These are phyloP conservation scores for Aspergillus spinulosporus DNA, from an alignment of 2,329 filamentous ascomycete genomes.

Conservation along the genomic window DNA sequence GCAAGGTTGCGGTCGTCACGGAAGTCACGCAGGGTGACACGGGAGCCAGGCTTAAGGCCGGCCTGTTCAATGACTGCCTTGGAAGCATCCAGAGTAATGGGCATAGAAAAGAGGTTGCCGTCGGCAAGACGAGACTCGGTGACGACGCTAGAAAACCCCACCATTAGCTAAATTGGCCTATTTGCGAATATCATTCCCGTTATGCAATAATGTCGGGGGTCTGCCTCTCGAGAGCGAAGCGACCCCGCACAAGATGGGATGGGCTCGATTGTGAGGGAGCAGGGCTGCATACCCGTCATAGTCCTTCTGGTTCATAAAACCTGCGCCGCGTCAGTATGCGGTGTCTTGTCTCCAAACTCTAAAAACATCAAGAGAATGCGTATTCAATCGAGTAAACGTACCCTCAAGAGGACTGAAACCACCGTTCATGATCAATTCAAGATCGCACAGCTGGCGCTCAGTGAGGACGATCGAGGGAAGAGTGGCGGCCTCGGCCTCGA, in stretches of 20 bases:
- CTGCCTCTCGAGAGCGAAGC: neutral
- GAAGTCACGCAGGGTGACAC: constrained; percentile 89
- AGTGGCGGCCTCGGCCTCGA: constrained; percentile 78
- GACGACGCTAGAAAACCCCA: constrained; percentile 66
- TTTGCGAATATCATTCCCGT: neutral
- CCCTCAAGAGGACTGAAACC: constrained; percentile 98
- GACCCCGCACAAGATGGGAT: neutral
- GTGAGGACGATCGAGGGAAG: constrained; percentile 81
- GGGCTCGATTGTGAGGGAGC: neutral
- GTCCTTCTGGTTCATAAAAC: constrained; percentile 96
- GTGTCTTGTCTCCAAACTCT: neutral
- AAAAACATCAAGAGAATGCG: neutral
- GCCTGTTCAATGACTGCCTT: constrained; percentile 72
- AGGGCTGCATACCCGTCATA: constrained; percentile 73
- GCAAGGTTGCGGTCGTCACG: constrained; percentile 94
- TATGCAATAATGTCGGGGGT: constrained; percentile 14
- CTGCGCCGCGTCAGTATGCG: constrained; percentile 48
- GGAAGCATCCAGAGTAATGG: constrained; percentile 87
- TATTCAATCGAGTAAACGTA: constrained; percentile 47
- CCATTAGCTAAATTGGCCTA: constrained; percentile 15
- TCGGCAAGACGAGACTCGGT: constrained; percentile 80
- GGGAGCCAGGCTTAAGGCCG: constrained; percentile 74
- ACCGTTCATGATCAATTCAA: constrained; percentile 95
- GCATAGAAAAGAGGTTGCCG: constrained; percentile 93
- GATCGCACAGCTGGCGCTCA: constrained; percentile 95